Evolutionary conservation across 371 early-diverging fungal genomes (phyloP), one percentile per base, ranked within the genome.

Genomic region (Mortierella sp.): DNA sequence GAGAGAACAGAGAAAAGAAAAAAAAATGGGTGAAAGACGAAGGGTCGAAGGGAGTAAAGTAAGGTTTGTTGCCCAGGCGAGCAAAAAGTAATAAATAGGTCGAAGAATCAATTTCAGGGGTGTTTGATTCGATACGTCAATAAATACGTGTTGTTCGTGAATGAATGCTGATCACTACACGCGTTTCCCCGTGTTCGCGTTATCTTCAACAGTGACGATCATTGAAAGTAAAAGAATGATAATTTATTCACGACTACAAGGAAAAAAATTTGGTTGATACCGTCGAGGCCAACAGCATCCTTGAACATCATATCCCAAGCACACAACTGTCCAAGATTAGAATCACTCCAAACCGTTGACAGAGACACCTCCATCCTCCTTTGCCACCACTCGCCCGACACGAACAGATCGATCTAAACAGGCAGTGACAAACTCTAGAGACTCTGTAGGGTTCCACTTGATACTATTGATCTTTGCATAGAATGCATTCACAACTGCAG

Each of bases 61-160:
- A 68, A 68, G 41, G 68, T 68, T 68, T 38, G 11, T 4, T 16
- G 8, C 38, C 68, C 68, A 68, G 68, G 24, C 65, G 65, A 63
- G 65, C 65, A 63, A 63, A 38, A 32, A 4, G 2, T 1, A 32
- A 18, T 63, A 32, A 35, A 7, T 35, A 18, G 14, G 35, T 35
- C 41, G 32, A 4, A 4, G 21, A 4, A 35, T 38, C 65, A 51
- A 21, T 21, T 51, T 51, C 51, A 51, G 51, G 51, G 51, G 51
- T 5, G 51, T 3, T 51, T 16, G 51, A 51, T 14, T 12, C 14
- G 5, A 51, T 51, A 51, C 21, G 48, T 16, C 21, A 51, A 3
- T 12, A 0, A 0, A 21, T 21, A 21, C 21, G 48, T 46, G 48
- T 46, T 46, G 48, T 12, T 46, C 3, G 12, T 11, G 48, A 46